Base-by-base conservation (phyloP, 2,329 filamentous ascomycete species). In the Tolypocladium album region DNA sequence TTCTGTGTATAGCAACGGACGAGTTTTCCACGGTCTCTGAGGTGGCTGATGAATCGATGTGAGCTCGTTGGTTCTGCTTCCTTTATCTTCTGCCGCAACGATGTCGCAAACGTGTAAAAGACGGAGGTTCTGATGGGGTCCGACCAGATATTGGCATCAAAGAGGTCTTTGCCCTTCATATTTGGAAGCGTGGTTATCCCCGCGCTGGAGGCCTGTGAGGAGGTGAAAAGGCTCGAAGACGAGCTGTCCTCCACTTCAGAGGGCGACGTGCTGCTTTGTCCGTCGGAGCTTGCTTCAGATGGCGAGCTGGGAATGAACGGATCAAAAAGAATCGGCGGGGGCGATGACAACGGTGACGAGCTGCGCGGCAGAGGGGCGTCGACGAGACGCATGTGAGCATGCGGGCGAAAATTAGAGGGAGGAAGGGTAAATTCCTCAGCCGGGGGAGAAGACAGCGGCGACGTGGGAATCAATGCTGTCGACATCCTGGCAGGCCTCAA, bases 1-100 rank as follows among this genome's bases (percentile, higher is more conserved):
- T 90, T 90, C 65, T 90, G 87, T 0, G 87, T 90, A 66, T 90
- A 90, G 66, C 87, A 88, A 45, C 87, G 78, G 39, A 89, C 85
- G 6, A 90, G 76, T 63, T 88, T 87, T 4, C 86, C 85, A 4
- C 82, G 79, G 67, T 89, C 85, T 53, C 86, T 80, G 6, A 90
- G 76, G 40, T 85, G 82, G 52, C 82, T 81, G 64, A 90, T 86
- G 68, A 90, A 89, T 59, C 81, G 82, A 71, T 90, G 87, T 1
- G 85, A 87, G 22, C 77, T 76, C 1, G 86, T 89, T 0, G 86
- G 86, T 58, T 80, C 73, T 12, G 88, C 84, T n/a, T 82, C 79
- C 45, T 76, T 79, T 20, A 88, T 82, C 59, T 84, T 87, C 63
- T 88, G 80, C 36, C 87, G 79, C 6, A 90, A 72, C 0, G 83